These are phyloP conservation scores for Aegilops bicornis DNA, from an alignment of 176 grass and related monocot species.

Conservation along the genomic window DNA sequence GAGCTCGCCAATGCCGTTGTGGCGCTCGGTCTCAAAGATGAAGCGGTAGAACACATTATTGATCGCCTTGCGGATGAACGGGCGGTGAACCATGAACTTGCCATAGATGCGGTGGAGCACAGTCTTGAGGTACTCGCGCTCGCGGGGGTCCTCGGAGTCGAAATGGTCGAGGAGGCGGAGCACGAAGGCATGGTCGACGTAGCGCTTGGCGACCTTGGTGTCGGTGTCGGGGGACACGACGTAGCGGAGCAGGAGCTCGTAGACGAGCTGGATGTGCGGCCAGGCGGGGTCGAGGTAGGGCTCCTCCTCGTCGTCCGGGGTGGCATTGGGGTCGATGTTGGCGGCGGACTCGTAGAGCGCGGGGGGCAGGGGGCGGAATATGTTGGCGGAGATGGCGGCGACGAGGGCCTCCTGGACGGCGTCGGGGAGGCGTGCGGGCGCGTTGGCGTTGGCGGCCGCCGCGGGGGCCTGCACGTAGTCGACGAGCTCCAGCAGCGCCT, in stretches of 20 bases:
- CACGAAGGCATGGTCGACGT: constrained; percentile 79
- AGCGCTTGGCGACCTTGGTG: constrained; percentile 85
- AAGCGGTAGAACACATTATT: constrained; percentile 91
- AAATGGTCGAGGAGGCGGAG: constrained; percentile 77
- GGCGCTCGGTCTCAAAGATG: constrained; percentile 86
- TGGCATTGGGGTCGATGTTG: constrained; percentile 51
- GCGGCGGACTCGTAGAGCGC: constrained; percentile 57
- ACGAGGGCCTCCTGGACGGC: constrained; percentile 74
- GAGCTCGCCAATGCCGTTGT: constrained; percentile 74
- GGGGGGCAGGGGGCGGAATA: constrained; percentile 71
- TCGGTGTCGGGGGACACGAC: constrained; percentile 79
- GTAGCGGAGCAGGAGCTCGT: constrained; percentile 81
- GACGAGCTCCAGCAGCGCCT: constrained; percentile 78
- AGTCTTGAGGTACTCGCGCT: constrained; percentile 86
- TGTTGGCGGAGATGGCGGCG: constrained; percentile 60
- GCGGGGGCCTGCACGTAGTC: constrained; percentile 76
- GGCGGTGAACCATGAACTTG: constrained; percentile 94
- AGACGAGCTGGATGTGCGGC: constrained; percentile 81
- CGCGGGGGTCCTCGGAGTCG: constrained; percentile 81
- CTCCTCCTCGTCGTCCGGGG: constrained; percentile 82
- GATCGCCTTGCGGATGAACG: constrained; percentile 81
- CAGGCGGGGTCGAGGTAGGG: constrained; percentile 82
- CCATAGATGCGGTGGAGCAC: constrained; percentile 90
- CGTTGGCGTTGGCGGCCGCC: constrained; percentile 24
- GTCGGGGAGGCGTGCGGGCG: constrained; percentile 54